Evolutionary conservation across 2,329 filamentous ascomycete genomes (phyloP), one percentile per base, ranked within the genome.

Genomic region (Magnaporthales sp.): DNA sequence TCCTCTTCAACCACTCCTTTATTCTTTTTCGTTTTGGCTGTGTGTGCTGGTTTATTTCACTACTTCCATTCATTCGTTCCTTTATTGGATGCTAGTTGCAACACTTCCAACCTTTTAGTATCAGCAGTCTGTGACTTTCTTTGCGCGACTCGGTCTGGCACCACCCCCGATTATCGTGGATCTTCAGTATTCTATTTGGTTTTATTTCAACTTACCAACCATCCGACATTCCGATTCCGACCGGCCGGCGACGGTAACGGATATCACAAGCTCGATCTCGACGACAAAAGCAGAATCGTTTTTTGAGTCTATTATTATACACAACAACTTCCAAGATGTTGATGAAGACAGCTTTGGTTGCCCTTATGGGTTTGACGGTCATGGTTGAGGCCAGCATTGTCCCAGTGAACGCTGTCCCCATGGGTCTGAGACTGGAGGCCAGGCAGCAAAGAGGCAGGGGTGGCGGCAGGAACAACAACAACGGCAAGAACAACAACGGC

Each of bases 61-160:
- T 79, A 83, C 77, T 81, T 75, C 77, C 71, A 70, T 81, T 80
- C 80, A 80, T 83, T 82, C 80, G 77, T 80, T 81, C 74, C 74
- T 73, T 78, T 74, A 72, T 70, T 70, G 69, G 68, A 68, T 58
- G 54, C 54, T 26, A 58, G 54, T 58, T 58, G 71, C 24, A 26
- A 58, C 54, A 58, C 73, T 73, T 73, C 24, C 72, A 72, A 75
- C 75, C 74, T 74, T 58, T 65, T 65, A 71, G 73, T 74, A 68
- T 67, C 67, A 69, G 51, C 69, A 72, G 71, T 73, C 78, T 78
- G 77, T 77, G 76, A 81, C 29, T 27, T 66, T 30, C 38, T 66
- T 24, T 65, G 46, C 29, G 2, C n/a, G 26, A 30, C 8, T 32
- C 38, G 65, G 58, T 65, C 62, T 66, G 63, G 68, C 68, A 67